These are phyloP conservation scores for Candida hungchunana DNA, from an alignment of 805 yeast genomes.

Conservation along the genomic window DNA sequence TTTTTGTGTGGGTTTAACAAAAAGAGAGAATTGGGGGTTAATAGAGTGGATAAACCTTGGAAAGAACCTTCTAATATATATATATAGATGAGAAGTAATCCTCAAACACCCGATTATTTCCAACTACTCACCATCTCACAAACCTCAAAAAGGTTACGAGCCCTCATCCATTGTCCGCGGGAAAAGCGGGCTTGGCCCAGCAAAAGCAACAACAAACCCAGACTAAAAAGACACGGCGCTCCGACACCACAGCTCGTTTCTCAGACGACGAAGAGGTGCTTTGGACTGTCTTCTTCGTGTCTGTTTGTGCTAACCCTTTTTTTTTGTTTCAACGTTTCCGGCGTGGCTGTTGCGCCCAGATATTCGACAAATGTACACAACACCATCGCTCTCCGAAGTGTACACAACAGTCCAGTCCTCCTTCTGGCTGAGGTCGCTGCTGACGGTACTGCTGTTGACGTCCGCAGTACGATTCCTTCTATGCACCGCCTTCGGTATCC, in stretches of 20 bases:
- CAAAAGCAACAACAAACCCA: neutral
- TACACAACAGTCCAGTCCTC: neutral
- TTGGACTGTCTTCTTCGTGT: neutral
- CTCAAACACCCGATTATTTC: no score
- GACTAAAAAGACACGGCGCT: neutral
- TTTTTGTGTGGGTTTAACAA: no score
- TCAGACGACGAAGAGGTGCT: neutral
- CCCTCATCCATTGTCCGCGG: no score
- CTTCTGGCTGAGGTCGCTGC: conserved; percentile 4
- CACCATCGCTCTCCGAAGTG: neutral
- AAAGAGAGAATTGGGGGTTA: no score
- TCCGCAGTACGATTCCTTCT: conserved; percentile 7
- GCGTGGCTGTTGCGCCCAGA: neutral
- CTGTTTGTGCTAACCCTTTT: conserved; percentile 3
- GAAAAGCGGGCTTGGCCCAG: neutral
- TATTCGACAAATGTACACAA: neutral
- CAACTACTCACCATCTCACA: no score
- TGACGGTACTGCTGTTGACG: conserved; percentile 1
- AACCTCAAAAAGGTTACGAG: no score
- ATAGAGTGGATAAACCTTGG: no score
- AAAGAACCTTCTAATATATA: no score
- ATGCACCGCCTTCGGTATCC: conserved; percentile 23
- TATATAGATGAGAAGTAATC: no score
- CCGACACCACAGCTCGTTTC: neutral
- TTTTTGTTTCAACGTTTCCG: neutral